Evolutionary conservation across 2,329 filamentous ascomycete genomes (phyloP).

Genomic region (Orbilia brochopaga): DNA sequence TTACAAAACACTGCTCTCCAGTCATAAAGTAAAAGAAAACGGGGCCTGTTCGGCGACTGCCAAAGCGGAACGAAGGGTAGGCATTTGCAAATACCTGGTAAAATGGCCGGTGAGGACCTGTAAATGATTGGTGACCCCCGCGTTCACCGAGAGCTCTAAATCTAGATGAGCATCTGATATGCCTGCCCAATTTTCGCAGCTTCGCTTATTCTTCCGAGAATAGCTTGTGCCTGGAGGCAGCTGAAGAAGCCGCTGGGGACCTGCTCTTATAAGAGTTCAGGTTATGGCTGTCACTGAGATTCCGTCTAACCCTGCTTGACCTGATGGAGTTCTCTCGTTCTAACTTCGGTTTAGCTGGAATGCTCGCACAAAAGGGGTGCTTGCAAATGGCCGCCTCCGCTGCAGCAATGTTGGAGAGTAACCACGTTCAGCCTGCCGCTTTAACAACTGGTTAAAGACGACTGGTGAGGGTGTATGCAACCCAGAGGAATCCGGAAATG

Average conservation of each 20-base stretch:
- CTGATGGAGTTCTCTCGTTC: constrained; percentile 14
- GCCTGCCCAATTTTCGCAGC: constrained; percentile 44
- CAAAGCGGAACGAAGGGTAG: constrained; percentile 20
- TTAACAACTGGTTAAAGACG: constrained; percentile 46
- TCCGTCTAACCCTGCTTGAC: constrained; percentile 37
- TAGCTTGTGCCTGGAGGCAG: constrained; percentile 49
- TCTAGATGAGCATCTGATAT: constrained; percentile 49
- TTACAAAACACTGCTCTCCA: constrained; percentile 47
- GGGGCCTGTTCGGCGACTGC: background rate
- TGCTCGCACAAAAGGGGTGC: constrained; percentile 46
- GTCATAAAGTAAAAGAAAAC: constrained; percentile 28
- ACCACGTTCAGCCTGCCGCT: constrained; percentile 46
- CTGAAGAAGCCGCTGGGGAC: constrained; percentile 41
- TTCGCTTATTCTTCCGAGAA: constrained; percentile 50
- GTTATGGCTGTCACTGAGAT: constrained; percentile 18
- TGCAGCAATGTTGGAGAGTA: constrained; percentile 43
- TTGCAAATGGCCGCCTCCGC: constrained; percentile 35
- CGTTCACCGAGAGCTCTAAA: constrained; percentile 29
- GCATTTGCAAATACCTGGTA: constrained; percentile 46
- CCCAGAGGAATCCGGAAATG: constrained; percentile 38
- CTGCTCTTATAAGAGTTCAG: constrained; percentile 50
- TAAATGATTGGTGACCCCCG: constrained; percentile 45
- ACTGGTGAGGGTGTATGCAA: constrained; percentile 31
- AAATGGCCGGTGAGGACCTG: constrained; percentile 32
- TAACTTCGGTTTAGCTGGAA: constrained; percentile 48